These are phyloP conservation scores for Beta lomatogona DNA, from an alignment of 179 eudicot species.

Conservation along the genomic window DNA sequence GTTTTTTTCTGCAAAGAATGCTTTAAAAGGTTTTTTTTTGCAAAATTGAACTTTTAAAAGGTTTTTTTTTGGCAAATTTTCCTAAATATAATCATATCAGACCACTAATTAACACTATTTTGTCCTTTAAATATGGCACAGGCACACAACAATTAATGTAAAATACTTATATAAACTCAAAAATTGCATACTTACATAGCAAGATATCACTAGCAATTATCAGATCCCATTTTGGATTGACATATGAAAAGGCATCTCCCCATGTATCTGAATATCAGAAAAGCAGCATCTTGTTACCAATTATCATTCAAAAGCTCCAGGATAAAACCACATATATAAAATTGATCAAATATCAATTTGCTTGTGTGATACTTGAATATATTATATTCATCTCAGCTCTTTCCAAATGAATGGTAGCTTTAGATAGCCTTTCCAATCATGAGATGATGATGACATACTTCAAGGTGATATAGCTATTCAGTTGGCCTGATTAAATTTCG, in stretches of 20 bases:
- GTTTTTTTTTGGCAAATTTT: too few relatives aligned
- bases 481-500: neutral
- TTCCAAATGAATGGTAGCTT: neutral
- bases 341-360: neutral
- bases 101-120: neutral
- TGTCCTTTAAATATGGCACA: neutral
- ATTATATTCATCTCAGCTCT: neutral
- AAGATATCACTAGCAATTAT: conserved; percentile 93
- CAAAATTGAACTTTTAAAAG: too few relatives aligned
- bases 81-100: neutral
- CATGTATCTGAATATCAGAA: conserved; percentile 67
- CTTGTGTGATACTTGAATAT: neutral
- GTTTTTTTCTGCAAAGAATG: too few relatives aligned
- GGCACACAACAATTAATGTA: neutral
- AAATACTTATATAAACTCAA: neutral
- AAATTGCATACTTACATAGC: conserved; percentile 62
- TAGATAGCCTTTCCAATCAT: neutral
- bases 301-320: neutral
- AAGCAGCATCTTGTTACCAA: conserved; percentile 21
- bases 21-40: too few relatives aligned
- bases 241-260: conserved; percentile 74
- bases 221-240: conserved; percentile 77
- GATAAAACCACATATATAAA: neutral
- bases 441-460: neutral
- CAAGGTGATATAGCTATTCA: neutral